Evolutionary conservation across 345 rosid genomes (phyloP), one percentile per base, ranked within the genome.

Genomic region (Populus nigra): DNA sequence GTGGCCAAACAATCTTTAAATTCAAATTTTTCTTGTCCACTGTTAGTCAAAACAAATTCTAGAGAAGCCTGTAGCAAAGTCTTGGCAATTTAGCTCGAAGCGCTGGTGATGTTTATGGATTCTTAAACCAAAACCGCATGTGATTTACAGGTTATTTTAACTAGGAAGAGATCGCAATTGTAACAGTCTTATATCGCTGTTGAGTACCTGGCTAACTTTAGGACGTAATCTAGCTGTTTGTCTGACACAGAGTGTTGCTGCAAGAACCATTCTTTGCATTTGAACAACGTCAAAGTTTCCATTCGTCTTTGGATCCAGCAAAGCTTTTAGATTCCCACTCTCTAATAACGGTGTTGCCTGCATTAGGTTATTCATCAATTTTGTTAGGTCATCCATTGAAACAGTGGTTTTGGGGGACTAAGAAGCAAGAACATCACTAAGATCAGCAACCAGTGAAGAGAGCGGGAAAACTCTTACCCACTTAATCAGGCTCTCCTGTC

Each of bases 301-400:
- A 4, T 35, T 68, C 8, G 71, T 31, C 20, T 17, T 82, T 16
- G 81, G 55, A 41, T 82, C 84, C 68, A 78, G 47, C 23, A 82
- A 65, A 5, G 75, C 73, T 35, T 65, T 68, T 43, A 69, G 23
- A 53, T 82, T 78, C 49, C 81, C 76, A 18, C 53, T 69, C 69
- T 74, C 78, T 18, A 82, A 25, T 18, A 82, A 50, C 6, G 78
- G 81, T 10, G 25, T 82, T n/a, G 84, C 79, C 84, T 82, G 81
- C n/a, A 77, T 70, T 68, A 23, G 23, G 73, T 71, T 71, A 68
- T 57, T 76, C 23, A 38, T 69, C 8, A 9, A 76, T 5, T 12
- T 7, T 12, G 23, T 20, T 23, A 8, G 39, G 23, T 53, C 59
- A 47, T 47, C 53, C 18, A 47, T 15, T 47, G 47, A 70, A 70